Percentiles rank a stretch among this genome's conserved stretches.
phyloP scores from a whole-genome alignment of 768 basidiomycete genomes.

The Pholiota conissans region DNA sequence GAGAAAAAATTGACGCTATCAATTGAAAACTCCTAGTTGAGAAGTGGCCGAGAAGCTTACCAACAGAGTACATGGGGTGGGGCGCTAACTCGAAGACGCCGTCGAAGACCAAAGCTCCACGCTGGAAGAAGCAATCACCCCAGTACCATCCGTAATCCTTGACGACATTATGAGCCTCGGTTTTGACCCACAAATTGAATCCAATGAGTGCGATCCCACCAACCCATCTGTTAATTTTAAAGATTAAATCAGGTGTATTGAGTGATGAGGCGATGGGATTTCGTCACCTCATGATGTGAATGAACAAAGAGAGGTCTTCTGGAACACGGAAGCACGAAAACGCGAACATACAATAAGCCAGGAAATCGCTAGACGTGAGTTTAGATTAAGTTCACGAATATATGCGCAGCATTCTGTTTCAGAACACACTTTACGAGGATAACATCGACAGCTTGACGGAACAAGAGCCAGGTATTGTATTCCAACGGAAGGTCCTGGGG shows the following conservation, averaged over 20 bases:
- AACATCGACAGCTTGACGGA: constrained; percentile 93
- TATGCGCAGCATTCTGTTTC: not conserved
- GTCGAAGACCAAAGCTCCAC: constrained; percentile 93
- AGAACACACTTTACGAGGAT: constrained; percentile 87
- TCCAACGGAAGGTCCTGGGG: constrained; percentile 84
- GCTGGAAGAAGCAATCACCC: constrained; percentile 92
- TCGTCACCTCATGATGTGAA: constrained; percentile 74
- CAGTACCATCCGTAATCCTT: constrained; percentile 99
- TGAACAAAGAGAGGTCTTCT: constrained; percentile 63
- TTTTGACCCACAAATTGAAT: constrained; percentile 99
- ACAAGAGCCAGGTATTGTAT: constrained; percentile 96
- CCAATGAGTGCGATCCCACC: constrained; percentile 82
- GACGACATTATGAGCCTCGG: constrained; percentile 95
- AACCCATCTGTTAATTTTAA: constrained; percentile 63
- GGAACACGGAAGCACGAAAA: constrained; percentile 92
- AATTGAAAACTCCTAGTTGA: not conserved
- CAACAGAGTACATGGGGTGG: constrained; percentile 95
- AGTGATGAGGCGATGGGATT: not conserved
- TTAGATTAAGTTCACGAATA: not conserved
- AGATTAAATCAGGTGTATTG: not conserved
- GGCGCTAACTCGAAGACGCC: constrained; percentile 95
- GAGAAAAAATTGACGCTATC: not conserved
- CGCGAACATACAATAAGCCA: constrained; percentile 94
- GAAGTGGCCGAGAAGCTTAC: constrained; percentile 27
- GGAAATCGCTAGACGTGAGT: constrained; percentile 69